Percentiles rank a stretch among this genome's conserved stretches.
These are phyloP conservation scores for Polygonum aviculare DNA, from an alignment of 148 eudicot genomes.

Conservation along the genomic window DNA sequence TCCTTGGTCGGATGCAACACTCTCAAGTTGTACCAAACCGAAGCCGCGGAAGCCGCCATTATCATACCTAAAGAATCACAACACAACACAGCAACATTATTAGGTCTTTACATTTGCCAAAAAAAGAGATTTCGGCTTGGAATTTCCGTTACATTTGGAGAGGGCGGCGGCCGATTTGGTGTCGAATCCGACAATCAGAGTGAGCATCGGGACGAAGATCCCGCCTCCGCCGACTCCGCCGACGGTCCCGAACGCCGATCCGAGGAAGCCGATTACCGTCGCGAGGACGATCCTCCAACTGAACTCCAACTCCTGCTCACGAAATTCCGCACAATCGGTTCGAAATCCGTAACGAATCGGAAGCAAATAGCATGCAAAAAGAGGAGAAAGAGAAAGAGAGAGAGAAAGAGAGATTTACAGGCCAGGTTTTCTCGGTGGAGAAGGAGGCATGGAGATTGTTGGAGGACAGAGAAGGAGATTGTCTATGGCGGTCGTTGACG, in stretches of 20 bases:
- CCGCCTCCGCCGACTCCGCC: conserved; percentile 99
- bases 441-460: neutral
- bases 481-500: neutral
- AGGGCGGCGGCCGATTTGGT: conserved; percentile 99
- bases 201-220: conserved; percentile 93
- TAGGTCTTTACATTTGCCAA: neutral
- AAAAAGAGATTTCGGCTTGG: neutral
- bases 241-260: conserved; percentile 92
- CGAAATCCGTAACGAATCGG: neutral
- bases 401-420: conserved; percentile 37
- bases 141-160: conserved; percentile 56
- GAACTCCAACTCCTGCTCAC: conserved; percentile 50
- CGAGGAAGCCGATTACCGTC: conserved; percentile 71
- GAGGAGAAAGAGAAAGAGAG: neutral
- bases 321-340: neutral
- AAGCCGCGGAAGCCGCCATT: conserved; percentile 96
- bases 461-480: neutral
- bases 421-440: conserved; percentile 44
- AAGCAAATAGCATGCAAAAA: neutral
- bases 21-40: conserved; percentile 92
- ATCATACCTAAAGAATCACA: conserved; percentile 75
- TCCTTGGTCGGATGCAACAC: conserved; percentile 90
- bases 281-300: conserved; percentile 79
- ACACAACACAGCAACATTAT: neutral
- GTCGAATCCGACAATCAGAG: conserved; percentile 80